Evolutionary conservation across 1,284 basidiomycete species (phyloP).

Genomic region (Wallemia ichthyophaga): DNA sequence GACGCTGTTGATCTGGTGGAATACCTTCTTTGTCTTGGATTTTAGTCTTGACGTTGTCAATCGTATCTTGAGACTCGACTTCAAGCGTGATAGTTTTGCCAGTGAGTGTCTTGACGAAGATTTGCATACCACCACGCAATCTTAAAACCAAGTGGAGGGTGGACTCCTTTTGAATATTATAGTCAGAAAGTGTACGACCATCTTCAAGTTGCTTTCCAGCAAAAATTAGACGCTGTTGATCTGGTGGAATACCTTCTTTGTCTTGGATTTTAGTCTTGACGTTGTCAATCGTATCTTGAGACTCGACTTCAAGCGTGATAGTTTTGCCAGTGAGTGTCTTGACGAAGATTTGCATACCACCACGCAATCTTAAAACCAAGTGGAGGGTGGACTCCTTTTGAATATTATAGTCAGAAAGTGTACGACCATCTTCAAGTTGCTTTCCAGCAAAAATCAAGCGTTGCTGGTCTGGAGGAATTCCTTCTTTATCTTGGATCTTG

Average conservation of each 20-base stretch:
- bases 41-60: conserved; percentile 92
- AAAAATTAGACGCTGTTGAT: conserved; percentile 20
- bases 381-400: conserved; percentile 16
- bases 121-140: conserved; percentile 17
- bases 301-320: conserved; percentile 19
- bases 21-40: conserved; percentile 23
- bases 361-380: conserved; percentile 5
- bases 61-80: conserved; percentile 41
- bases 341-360: conserved; percentile 16
- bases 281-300: conserved; percentile 73
- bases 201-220: conserved; percentile 33
- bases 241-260: conserved; percentile 23
- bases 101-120: conserved; percentile 17
- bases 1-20: conserved; percentile 19
- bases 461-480: conserved; percentile 19
- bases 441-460: conserved; percentile 20
- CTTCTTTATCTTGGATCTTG: conserved; percentile 30
- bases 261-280: conserved; percentile 89
- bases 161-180: conserved; percentile 20
- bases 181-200: conserved; percentile 38
- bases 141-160: conserved; percentile 19
- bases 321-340: conserved; percentile 18
- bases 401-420: conserved; percentile 19
- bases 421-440: conserved; percentile 15
- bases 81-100: conserved; percentile 24